Percentiles rank a stretch among this genome's conserved stretches.
phyloP scores from a whole-genome alignment of 306 rosid species.

The Sphenostylis stenocarpa region DNA sequence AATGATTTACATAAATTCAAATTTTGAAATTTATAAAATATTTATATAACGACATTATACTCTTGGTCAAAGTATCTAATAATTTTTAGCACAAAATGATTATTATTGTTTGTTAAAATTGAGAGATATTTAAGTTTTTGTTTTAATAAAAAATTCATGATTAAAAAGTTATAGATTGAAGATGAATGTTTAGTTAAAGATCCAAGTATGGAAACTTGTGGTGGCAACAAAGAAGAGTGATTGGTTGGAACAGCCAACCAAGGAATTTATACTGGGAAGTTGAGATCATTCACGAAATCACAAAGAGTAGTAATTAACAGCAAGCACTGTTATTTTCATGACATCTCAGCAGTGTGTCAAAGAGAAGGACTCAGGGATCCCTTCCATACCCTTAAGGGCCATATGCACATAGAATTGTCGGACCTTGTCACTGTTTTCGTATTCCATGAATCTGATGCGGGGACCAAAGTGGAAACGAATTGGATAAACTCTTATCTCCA shows the following conservation, averaged over 20 bases:
- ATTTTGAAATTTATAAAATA: no score
- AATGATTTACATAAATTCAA: no score
- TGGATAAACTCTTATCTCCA: constrained; percentile 65
- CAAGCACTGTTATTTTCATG: not conserved
- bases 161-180: no score
- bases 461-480: constrained; percentile 50
- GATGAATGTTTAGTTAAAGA: no score
- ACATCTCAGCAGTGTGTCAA: constrained; percentile 1
- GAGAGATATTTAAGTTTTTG: no score
- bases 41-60: no score
- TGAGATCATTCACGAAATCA: constrained; percentile 21
- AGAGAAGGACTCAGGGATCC: constrained; percentile 24
- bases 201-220: no score
- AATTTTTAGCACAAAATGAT: no score
- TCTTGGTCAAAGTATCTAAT: no score
- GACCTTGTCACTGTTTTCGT: constrained; percentile 21
- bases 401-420: constrained; percentile 22
- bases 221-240: not conserved
- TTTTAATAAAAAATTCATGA: no score
- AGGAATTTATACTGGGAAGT: constrained; percentile 35
- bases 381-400: constrained; percentile 33
- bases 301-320: not conserved
- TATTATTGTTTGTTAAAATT: no score
- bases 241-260: not conserved
- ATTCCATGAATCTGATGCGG: constrained; percentile 65